Base-by-base conservation (phyloP, 1,284 basidiomycete genomes). In the Ustilago trichophora region DNA sequence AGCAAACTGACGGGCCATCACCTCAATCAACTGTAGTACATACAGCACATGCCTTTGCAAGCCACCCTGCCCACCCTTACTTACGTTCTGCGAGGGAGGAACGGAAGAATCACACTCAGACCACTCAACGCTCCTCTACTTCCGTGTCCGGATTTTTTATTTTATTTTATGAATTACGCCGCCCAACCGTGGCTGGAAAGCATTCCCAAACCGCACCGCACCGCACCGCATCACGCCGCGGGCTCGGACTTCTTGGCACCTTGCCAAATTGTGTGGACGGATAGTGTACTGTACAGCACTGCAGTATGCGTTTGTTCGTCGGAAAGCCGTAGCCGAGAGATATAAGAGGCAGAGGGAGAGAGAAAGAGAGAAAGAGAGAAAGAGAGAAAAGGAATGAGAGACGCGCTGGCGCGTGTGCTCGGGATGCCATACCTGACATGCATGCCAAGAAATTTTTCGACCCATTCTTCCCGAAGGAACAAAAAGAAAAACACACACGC, bases 191-290 rank as follows among this genome's bases (percentile, higher is more conserved):
- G 34, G 18, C 34, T 21, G 34, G 3, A 16, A 35, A 9, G n/a
- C 4, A 21, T 37, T 37, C 35, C 21, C 19, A 21, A 22, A 37
- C 37, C 37, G 24, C 18, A 40, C 37, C 25, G 25, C 24, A n/a
- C 13, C 36, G 36, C 18, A 26, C 35, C 35, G 35, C 35, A 22
- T 24, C 21, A 25, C 37, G 37, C 37, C 24, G 37, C 27, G 25
- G 45, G 33, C 24, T 34, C 45, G 45, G 25, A 47, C 34, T 47
- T 47, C 45, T 47, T 47, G 45, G 45, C 45, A 36, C 29, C 29
- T 29, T 25, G 3, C n/a, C 31, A 16, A 25, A 22, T 31, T 22
- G 19, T 22, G 36, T 18, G 15, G 9, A n/a, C n/a, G n/a, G n/a
- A n/a, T n/a, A n/a, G n/a, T n/a, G n/a, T n/a, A n/a, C n/a, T n/a